Evolutionary conservation across 768 basidiomycete species (phyloP), one percentile per base, ranked within the genome.

Genomic region (Leucocoprinus leucothites): DNA sequence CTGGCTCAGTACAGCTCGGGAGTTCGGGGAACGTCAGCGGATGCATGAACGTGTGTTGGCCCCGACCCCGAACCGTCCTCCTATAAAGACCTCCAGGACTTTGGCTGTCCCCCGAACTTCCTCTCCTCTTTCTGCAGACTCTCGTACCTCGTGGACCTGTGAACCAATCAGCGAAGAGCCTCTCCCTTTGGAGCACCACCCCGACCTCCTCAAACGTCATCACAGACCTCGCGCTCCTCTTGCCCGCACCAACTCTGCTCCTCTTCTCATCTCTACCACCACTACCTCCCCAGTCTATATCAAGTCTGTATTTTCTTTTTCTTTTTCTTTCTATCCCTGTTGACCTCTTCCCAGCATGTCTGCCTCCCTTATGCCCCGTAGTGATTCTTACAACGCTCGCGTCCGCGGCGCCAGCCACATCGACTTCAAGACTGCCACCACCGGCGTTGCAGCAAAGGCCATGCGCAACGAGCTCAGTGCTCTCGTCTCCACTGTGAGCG

Each of bases 401-500:
- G 82, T 81, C 52, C 84, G 89, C 57, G 89, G 89, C 61, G 82
- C 85, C 52, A 85, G 82, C 62, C 88, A 91, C 70, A 86, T 91
- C 76, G 90, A 98, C 75, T 96, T 96, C 85, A 94, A 95, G 80
- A 95, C 93, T n/a, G 96, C 96, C 60, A 95, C 85, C 50, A 94
- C 93, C 51, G 93, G 92, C 61, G 87, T 94, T 61, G 89, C 91
- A 24, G 89, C 91, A 62, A 98, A 97, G 78, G 80, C 94, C 53
- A 98, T 98, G 96, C 87, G 94, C 78, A 97, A 98, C 69, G 97
- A 98, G 78, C 88, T 99, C 74, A 89, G 89, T 71, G 84, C 84
- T 67, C 90, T 99, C 80, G 93, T 98, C 66, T 77, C 80, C 68
- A 87, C 87, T 58, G 90, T 96, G 67, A 78, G 84, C 60, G 91